Evolutionary conservation across 305 asterid species (phyloP).

Genomic region (Rubia occidens): DNA sequence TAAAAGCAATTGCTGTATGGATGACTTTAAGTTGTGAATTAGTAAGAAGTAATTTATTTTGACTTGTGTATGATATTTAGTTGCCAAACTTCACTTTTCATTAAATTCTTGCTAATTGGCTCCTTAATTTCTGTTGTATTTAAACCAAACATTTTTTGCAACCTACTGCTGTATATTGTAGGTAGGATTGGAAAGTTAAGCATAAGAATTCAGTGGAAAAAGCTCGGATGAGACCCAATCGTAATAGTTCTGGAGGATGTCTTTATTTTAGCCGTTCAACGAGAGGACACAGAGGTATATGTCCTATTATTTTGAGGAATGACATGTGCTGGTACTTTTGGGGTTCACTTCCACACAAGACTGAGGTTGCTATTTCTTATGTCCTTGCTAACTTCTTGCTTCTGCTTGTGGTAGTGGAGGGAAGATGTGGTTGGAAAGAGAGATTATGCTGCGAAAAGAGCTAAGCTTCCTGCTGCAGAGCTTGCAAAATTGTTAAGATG

Average conservation of each 20-base stretch:
- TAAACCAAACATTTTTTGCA: not conserved
- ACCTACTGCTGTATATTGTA: conserved; percentile 24
- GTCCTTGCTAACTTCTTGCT: conserved; percentile 10
- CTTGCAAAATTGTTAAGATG: conserved; percentile 92
- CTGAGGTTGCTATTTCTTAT: not conserved
- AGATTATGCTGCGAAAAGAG: conserved; percentile 92
- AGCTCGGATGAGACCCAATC: conserved; percentile 96
- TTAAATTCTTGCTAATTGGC: not conserved
- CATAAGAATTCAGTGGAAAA: conserved; percentile 95
- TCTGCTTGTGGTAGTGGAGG: conserved; percentile 51
- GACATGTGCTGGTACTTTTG: not conserved
- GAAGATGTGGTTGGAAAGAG: conserved; percentile 75
- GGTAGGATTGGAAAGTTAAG: conserved; percentile 89
- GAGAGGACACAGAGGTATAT: conserved; percentile 76
- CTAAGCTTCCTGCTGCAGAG: conserved; percentile 96
- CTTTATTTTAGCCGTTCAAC: conserved; percentile 57
- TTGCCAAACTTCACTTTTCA: not conserved
- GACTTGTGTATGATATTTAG: not conserved
- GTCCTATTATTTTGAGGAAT: not conserved
- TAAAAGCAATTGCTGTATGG: not conserved
- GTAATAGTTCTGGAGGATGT: conserved; percentile 79
- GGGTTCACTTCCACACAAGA: not conserved
- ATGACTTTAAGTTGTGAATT: not conserved
- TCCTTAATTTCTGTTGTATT: not conserved
- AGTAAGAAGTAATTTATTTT: not conserved